A percentile compares a stretch with the other conserved stretches of the same genome.
Evolutionary conservation across 2,329 filamentous ascomycete species (phyloP).

Genomic region (Metarhizium robertsii): DNA sequence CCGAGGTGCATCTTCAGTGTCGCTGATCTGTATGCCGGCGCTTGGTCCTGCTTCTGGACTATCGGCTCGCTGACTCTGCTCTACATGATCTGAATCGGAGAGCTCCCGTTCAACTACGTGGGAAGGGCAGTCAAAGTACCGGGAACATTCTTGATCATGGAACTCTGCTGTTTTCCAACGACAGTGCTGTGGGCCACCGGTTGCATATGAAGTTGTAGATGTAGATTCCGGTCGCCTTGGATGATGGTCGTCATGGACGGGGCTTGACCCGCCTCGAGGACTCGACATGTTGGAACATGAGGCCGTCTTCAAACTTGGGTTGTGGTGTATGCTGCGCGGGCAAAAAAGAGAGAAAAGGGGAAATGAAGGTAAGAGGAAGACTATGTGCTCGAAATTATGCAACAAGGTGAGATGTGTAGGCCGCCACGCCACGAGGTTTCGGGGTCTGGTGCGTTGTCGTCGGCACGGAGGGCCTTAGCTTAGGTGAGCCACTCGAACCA

Average conservation of each 20-base stretch:
- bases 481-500: neutral
- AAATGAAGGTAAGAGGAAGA: neutral
- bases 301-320: constrained; percentile 2
- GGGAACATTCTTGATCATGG: constrained; percentile 34
- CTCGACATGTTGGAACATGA: constrained; percentile 24
- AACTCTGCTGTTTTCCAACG: constrained; percentile 28
- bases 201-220: constrained; percentile 5
- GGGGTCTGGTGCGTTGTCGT: neutral
- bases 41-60: neutral
- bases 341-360: neutral
- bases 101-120: constrained; percentile 31
- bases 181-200: constrained; percentile 15
- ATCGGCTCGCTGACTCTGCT: neutral
- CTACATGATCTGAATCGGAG: constrained; percentile 3
- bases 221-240: neutral
- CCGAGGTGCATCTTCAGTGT: neutral
- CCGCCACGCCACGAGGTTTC: neutral
- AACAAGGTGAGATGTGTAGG: neutral
- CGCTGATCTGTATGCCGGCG: neutral
- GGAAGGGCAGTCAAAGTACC: constrained; percentile 39
- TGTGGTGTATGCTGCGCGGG: neutral
- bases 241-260: constrained; percentile 7
- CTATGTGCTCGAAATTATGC: neutral
- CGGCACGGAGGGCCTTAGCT: constrained; percentile 1
- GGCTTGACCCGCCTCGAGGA: constrained; percentile 16